Percentiles rank a stretch among this genome's conserved stretches.
Conservation (phyloP, 768 basidiomycete genomes). For the Calocybe cyanea region DNA sequence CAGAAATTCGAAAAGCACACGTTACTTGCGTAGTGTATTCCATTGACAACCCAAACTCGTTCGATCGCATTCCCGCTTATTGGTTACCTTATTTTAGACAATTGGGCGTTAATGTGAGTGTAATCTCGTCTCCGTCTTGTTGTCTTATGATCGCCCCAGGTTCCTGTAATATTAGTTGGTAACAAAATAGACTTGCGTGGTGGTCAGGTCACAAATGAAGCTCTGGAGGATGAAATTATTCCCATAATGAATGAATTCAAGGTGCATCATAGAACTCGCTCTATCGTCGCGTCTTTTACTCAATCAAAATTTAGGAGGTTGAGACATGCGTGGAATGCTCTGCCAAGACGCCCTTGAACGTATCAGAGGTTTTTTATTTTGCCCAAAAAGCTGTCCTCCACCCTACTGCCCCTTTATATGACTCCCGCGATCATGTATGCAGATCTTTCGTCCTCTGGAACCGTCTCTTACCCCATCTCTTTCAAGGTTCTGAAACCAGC, state of each 20-base stretch:
- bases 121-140: background rate
- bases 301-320: slow-evolving; percentile 73
- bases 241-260: slow-evolving; percentile 99
- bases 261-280: slow-evolving; percentile 35
- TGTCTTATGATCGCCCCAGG: slow-evolving; percentile 39
- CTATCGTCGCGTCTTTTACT: slow-evolving; percentile 9
- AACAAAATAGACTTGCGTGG: slow-evolving; percentile 98
- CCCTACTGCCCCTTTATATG: slow-evolving; percentile 94
- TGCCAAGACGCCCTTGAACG: slow-evolving; percentile 85
- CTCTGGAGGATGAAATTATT: slow-evolving; percentile 88
- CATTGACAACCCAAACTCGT: slow-evolving; percentile 94
- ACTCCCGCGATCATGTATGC: slow-evolving; percentile 89
- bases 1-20: slow-evolving; percentile 95
- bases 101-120: slow-evolving; percentile 86
- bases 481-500: slow-evolving; percentile 85
- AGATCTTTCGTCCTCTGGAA: slow-evolving; percentile 2
- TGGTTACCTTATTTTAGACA: slow-evolving; percentile 96
- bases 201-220: slow-evolving; percentile 91
- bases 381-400: slow-evolving; percentile 97
- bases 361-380: slow-evolving; percentile 97
- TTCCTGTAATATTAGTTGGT: slow-evolving; percentile 94
- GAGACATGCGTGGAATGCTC: slow-evolving; percentile 98
- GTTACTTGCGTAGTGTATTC: slow-evolving; percentile 98
- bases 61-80: slow-evolving; percentile 96
- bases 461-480: slow-evolving; percentile 6